Base-by-base conservation (phyloP, 73 alveolate genomes). In the Paramecium bursaria region DNA sequence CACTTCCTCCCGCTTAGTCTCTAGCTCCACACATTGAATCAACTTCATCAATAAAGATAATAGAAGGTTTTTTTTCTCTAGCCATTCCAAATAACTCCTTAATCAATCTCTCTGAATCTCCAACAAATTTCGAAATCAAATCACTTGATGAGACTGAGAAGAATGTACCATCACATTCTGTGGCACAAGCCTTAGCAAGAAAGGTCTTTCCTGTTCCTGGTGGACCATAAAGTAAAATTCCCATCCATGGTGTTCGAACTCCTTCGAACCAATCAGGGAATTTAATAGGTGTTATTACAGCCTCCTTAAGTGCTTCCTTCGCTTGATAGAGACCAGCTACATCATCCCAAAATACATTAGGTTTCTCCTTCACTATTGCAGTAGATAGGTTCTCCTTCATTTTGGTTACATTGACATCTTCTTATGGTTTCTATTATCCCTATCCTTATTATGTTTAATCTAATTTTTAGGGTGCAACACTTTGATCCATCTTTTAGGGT, bases 141-240 rank as follows among this genome's bases (percentile, higher is more conserved):
- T 96, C 88, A 9, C 97, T 77, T 1, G 99, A 93, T 21, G 96
- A 86, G 14, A 96, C 95, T 50, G 92, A 93, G 85, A 94, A 96
- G 90, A 96, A 96, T 9, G 98, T 96, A 14, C 98, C 90, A 60
- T 93, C 89, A n/a, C 97, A 86, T 75, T 86, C 87, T n/a, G 94
- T 82, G 3, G 97, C 98, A 9, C 94, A 91, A 2, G 99, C 99
- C 85, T 95, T 97, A 0, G 99, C 99, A 46, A 96, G 94, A 86
- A 96, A 76, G 2, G 99, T 96, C 82, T 96, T 96, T 22, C 99
- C 99, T 17, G 98, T 96, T 47, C 97, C 98, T 50, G 96, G 98
- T 17, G 96, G 99, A 57, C 98, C 98, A 90, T 86, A 96, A 85
- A 97, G 77, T 55, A 97, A 87, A 15, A 97, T 95, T 0, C 99